phyloP scores from a whole-genome alignment of 2,329 filamentous ascomycete genomes.

The Epichloe coenophiala region DNA sequence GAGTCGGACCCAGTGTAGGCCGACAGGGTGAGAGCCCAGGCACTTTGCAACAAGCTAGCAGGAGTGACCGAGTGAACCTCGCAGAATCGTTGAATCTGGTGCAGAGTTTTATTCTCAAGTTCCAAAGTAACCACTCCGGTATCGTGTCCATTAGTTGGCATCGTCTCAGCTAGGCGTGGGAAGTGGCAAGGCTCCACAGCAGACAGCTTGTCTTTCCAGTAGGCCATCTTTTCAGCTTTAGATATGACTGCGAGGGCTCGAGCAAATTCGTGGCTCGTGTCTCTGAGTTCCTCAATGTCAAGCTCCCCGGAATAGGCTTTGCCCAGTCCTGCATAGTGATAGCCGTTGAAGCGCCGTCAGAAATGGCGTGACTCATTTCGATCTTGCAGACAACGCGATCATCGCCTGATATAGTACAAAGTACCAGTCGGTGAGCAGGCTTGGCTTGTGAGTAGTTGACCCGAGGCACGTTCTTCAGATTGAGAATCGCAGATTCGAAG shows the following conservation, averaged over 20 bases:
- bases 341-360: constrained; percentile 5
- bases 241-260: constrained; percentile 1
- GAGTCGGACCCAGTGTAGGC: constrained; percentile 5
- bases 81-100: neutral
- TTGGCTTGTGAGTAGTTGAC: neutral
- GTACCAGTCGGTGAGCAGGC: constrained; percentile 1
- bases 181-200: constrained; percentile 5
- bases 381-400: constrained; percentile 4
- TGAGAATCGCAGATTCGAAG: neutral
- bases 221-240: neutral
- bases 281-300: neutral
- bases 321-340: constrained; percentile 3
- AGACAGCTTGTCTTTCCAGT: constrained; percentile 6
- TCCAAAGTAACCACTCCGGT: neutral
- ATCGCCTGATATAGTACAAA: neutral
- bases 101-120: neutral
- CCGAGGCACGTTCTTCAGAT: neutral
- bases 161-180: neutral
- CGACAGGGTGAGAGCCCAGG: constrained; percentile 8
- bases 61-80: constrained; percentile 2
- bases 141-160: neutral
- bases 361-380: constrained; percentile 7
- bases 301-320: constrained; percentile 3
- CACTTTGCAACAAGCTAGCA: constrained; percentile 3
- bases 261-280: neutral